Percentiles rank a stretch among this genome's conserved stretches.
Evolutionary conservation across 257 asterid species (phyloP).

Genomic region (Solanum bulbocastanum): DNA sequence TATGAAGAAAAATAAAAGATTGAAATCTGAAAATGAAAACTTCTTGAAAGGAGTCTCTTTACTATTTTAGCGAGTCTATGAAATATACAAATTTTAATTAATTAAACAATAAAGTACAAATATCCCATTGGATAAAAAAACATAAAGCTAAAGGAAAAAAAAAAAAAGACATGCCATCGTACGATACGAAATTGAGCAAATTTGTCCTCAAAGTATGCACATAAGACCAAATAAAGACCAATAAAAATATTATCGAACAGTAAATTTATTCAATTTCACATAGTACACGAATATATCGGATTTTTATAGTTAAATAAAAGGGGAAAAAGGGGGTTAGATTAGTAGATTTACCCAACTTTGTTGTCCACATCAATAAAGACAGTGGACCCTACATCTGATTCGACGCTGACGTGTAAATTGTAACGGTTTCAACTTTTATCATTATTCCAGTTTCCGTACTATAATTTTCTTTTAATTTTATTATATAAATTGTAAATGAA

Average conservation of each 20-base stretch:
- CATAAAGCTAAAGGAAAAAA: too few species aligned
- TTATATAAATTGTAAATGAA: neutral
- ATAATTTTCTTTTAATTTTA: neutral
- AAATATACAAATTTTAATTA: neutral
- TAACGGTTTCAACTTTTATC: neutral
- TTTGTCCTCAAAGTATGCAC: too few species aligned
- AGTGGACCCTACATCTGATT: constrained; percentile 18
- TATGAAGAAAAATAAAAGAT: neutral
- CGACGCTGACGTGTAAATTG: constrained; percentile 6
- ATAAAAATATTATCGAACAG: fast-evolving
- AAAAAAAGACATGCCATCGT: too few species aligned
- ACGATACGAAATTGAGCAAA: too few species aligned
- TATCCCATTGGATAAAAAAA: neutral
- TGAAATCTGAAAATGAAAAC: neutral
- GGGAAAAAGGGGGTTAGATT: neutral
- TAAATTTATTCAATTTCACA: neutral
- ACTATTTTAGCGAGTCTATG: neutral
- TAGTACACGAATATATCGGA: neutral
- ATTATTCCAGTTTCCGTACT: neutral
- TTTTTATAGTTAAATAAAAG: neutral
- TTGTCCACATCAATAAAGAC: neutral
- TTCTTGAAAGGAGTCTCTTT: neutral
- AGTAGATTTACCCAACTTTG: neutral
- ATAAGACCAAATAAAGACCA: too few species aligned
- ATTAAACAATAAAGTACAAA: neutral